These are phyloP conservation scores for Nymphaea colorata DNA, from an alignment of 164 flowering plant species.

Conservation along the genomic window DNA sequence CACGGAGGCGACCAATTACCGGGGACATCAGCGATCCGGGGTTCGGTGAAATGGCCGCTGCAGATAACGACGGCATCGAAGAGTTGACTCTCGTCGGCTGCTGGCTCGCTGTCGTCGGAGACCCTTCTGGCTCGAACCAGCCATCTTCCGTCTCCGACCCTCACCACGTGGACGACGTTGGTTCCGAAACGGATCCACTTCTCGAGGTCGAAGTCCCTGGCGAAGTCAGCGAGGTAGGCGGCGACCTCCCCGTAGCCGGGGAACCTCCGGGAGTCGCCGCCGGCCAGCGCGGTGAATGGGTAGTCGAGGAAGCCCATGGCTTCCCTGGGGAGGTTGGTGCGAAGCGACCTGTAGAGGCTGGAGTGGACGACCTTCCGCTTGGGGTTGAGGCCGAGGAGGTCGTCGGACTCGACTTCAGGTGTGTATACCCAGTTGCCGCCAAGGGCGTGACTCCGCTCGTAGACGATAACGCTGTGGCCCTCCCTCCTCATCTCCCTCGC, in stretches of 20 bases:
- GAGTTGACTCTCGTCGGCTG: slow-evolving; percentile 18
- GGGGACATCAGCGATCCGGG: slow-evolving; percentile 36
- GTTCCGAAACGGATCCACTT: slow-evolving; percentile 50
- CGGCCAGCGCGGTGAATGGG: slow-evolving; percentile 38
- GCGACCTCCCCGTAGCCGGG: slow-evolving; percentile 73
- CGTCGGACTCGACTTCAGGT: slow-evolving; percentile 53
- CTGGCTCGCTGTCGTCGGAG: slow-evolving; percentile 6
- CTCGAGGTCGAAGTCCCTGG: slow-evolving; percentile 30
- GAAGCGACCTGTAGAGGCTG: slow-evolving; percentile 71
- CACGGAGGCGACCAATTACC: slow-evolving; percentile 20
- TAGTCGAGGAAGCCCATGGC: slow-evolving; percentile 63
- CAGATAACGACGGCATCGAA: slow-evolving; percentile 50
- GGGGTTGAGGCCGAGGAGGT: slow-evolving; percentile 39
- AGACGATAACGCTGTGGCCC: slow-evolving; percentile 63
- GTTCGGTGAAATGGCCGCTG: slow-evolving; percentile 46
- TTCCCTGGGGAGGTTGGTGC: slow-evolving; percentile 77
- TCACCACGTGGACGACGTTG: slow-evolving; percentile 45
- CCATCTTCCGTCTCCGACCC: slow-evolving; percentile 50
- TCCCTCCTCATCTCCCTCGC: slow-evolving; percentile 66
- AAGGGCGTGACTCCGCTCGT: slow-evolving; percentile 30
- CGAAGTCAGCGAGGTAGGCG: slow-evolving; percentile 45
- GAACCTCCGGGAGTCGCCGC: slow-evolving; percentile 48
- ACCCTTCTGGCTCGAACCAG: slow-evolving; percentile 23
- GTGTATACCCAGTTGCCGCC: slow-evolving; percentile 82
- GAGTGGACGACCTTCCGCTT: slow-evolving; percentile 36